Base-by-base conservation (phyloP, 1,284 basidiomycete genomes). In the Melampsora abietis-canadensis region DNA sequence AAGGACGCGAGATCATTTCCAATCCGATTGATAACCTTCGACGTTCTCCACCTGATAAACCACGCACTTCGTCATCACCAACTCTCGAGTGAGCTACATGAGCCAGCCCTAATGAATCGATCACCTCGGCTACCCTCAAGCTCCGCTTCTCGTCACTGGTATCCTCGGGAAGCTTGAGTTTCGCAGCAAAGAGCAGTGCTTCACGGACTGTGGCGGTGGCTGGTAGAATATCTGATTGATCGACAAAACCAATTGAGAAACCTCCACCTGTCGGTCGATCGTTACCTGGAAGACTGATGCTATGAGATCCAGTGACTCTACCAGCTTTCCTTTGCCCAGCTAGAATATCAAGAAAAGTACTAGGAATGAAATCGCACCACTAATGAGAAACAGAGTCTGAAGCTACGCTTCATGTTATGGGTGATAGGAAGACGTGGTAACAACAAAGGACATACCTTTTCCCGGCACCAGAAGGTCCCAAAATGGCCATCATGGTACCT, bases 401-500 rank as follows among this genome's bases (percentile, higher is more conserved):
- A 30, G 19, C 24, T 37, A 27, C 19, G 17, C 3, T 7, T 62
- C 31, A 19, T 62, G 19, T 62, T 12, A 44, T 44, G 3, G 3
- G 14, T 44, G 40, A 44, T 15, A 44, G 14, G 2, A 14, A 14
- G 27, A 27, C 19, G 27, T 30, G 19, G 19, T 46, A 44, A 76
- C 70, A 69, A 72, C 19, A 62, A 27, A 21, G 21, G 24, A 79
- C 85, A 76, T 78, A 86, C 90, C 91, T 80, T 88, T 92, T 81
- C 17, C 80, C 80, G 0, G 79, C 79, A n/a, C 80, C 80, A 1
- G 79, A 78, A 0, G 92, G 92, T 0, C 92, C 92, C 4, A 95
- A 86, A 69, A 95, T 87, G 24, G 90, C 90, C 86, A 92, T 89
- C 84, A 94, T 88, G 74, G 90, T 87, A 3, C 92, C 92, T 0